Conservation (phyloP, 2,329 filamentous ascomycete genomes). For the Geosmithia morbida region DNA sequence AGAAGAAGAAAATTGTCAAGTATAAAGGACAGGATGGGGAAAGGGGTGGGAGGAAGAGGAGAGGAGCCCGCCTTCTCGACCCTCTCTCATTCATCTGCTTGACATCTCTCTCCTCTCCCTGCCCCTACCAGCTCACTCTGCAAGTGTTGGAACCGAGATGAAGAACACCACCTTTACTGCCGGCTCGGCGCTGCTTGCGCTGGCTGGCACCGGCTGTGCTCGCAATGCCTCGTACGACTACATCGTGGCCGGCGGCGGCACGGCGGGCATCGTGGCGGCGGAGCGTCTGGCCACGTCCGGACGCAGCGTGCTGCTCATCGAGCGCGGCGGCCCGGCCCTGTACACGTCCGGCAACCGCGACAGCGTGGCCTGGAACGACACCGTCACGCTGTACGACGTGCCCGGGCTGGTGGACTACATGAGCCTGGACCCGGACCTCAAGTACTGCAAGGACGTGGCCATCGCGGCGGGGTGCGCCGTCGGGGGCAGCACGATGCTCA, state of each 20-base stretch:
- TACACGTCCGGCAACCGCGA: constrained; percentile 47
- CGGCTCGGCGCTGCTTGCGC: neutral
- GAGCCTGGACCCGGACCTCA: constrained; percentile 41
- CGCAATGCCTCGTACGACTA: constrained; percentile 8
- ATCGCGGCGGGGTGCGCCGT: constrained; percentile 43
- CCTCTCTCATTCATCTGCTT: no score
- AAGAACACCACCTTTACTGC: no score
- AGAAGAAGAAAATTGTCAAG: neutral
- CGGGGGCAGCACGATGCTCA: constrained; percentile 50
- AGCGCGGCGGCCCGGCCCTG: constrained; percentile 43
- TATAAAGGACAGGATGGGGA: no score
- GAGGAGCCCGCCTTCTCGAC: no score
- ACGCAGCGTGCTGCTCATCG: constrained; percentile 48
- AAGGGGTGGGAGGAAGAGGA: no score
- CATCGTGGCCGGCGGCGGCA: constrained; percentile 10
- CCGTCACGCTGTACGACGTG: constrained; percentile 54
- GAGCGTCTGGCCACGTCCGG: constrained; percentile 43
- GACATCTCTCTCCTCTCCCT: no score
- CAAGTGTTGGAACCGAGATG: no score
- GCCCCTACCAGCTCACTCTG: no score
- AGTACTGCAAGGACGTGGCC: constrained; percentile 9
- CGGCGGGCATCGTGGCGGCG: constrained; percentile 10
- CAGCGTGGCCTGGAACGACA: constrained; percentile 44
- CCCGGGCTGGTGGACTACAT: constrained; percentile 57
- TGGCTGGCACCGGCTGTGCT: neutral